A percentile compares a stretch with the other conserved stretches of the same genome.
Evolutionary conservation across 2,329 filamentous ascomycete species (phyloP).

Genomic region (Apiospora hydei): DNA sequence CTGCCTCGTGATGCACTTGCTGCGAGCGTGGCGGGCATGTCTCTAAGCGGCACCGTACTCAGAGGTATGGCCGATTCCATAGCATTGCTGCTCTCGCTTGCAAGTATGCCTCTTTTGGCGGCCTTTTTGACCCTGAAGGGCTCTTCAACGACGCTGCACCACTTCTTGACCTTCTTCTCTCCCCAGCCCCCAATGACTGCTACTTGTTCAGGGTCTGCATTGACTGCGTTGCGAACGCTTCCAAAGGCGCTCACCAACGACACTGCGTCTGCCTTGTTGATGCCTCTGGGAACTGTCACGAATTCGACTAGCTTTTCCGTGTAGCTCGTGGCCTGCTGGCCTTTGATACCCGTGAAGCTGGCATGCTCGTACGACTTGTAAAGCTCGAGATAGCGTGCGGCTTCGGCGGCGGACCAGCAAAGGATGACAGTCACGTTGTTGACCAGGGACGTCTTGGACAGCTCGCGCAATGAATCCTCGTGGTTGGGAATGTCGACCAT

Average conservation of each 20-base stretch:
- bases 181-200: constrained; percentile 90
- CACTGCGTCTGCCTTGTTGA: constrained; percentile 95
- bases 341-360: constrained; percentile 79
- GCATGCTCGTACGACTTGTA: constrained; percentile 96
- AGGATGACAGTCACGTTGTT: constrained; percentile 92
- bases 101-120: constrained; percentile 53
- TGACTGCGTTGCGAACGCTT: constrained; percentile 84
- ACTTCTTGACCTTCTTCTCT: constrained; percentile 89
- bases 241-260: constrained; percentile 92
- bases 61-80: constrained; percentile 50
- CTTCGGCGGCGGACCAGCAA: constrained; percentile 94
- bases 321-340: constrained; percentile 84
- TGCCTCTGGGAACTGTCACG: constrained; percentile 84
- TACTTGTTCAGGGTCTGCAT: constrained; percentile 86
- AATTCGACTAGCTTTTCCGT: constrained; percentile 90
- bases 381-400: constrained; percentile 89
- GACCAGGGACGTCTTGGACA: constrained; percentile 90
- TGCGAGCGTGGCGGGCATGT: constrained; percentile 44
- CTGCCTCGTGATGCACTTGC: constrained; percentile 34
- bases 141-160: constrained; percentile 82
- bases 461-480: constrained; percentile 85
- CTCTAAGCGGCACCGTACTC: constrained; percentile 49
- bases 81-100: constrained; percentile 36
- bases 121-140: constrained; percentile 81
- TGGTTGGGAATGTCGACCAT: constrained; percentile 97